Evolutionary conservation across 1,139 yeast species (phyloP).

Genomic region (Hansenula anomala): DNA sequence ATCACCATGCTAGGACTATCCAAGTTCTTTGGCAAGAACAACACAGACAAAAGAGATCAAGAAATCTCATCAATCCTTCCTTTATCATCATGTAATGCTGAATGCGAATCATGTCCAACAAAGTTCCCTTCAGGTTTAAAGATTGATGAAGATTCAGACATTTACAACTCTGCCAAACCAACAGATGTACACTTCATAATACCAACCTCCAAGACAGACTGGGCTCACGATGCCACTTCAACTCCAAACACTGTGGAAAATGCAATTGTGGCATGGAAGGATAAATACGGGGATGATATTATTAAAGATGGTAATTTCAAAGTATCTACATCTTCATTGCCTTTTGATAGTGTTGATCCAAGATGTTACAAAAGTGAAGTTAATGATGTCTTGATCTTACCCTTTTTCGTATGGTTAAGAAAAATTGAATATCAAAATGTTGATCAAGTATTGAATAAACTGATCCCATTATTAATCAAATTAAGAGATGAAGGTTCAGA

Average conservation of each 20-base stretch:
- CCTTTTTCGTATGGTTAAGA: constrained; percentile 71
- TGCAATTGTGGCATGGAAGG: constrained; percentile 45
- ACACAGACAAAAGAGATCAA: too few relatives aligned
- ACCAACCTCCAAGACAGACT: constrained; percentile 80
- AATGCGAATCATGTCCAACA: constrained; percentile 45
- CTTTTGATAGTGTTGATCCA: constrained; percentile 36
- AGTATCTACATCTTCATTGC: constrained; percentile 49
- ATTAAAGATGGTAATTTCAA: constrained; percentile 34
- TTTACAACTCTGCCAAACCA: constrained; percentile 71
- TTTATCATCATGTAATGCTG: constrained; percentile 38
- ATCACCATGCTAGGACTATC: too few relatives aligned
- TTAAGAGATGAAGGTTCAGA: constrained; percentile 18
- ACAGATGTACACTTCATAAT: constrained; percentile 69
- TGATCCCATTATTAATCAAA: constrained; percentile 37
- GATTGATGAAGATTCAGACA: constrained; percentile 42
- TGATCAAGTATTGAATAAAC: constrained; percentile 36
- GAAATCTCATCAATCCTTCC: constrained; percentile 36
- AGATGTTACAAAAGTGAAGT: constrained; percentile 37
- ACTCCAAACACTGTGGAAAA: constrained; percentile 47
- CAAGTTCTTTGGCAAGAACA: too few relatives aligned
- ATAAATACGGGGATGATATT: constrained; percentile 18
- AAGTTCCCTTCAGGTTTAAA: constrained; percentile 56
- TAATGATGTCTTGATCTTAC: constrained; percentile 64
- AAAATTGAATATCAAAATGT: constrained; percentile 45
- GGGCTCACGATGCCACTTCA: constrained; percentile 74